phyloP scores from a whole-genome alignment of 306 rosid genomes.

The Oxytropis ochrocephala region DNA sequence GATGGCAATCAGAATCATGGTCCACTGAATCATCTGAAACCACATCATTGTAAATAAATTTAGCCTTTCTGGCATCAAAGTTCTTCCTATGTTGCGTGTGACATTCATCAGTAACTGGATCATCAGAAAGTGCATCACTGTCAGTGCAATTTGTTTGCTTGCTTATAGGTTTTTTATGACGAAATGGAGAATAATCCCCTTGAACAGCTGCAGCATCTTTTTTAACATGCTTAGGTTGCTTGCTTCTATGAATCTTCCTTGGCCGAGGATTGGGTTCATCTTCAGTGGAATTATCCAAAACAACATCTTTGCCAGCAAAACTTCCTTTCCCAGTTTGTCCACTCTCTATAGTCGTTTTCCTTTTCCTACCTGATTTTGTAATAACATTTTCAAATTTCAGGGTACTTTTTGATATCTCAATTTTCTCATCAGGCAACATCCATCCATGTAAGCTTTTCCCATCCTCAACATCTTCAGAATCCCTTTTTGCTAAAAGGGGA shows the following conservation, averaged over 20 bases:
- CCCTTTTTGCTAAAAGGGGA: constrained; percentile 65
- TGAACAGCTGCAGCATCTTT: constrained; percentile 35
- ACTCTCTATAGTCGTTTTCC: constrained; percentile 47
- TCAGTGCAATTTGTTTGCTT: constrained; percentile 18
- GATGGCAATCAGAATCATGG: constrained; percentile 39
- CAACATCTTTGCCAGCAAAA: constrained; percentile 26
- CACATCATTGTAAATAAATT: constrained; percentile 23
- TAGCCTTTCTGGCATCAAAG: constrained; percentile 6
- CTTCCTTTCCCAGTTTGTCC: constrained; percentile 47
- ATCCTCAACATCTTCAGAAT: constrained; percentile 49
- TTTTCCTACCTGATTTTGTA: constrained; percentile 62
- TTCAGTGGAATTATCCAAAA: constrained; percentile 34
- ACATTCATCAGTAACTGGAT: constrained; percentile 22
- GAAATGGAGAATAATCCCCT: constrained; percentile 24
- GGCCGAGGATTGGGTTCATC: constrained; percentile 23
- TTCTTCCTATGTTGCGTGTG: constrained; percentile 15
- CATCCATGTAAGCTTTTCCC: constrained; percentile 39
- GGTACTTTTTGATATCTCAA: constrained; percentile 41
- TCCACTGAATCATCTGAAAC: constrained; percentile 39
- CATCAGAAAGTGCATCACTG: constrained; percentile 37
- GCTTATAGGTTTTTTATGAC: constrained; percentile 15
- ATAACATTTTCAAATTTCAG: constrained; percentile 30
- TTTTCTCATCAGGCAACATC: constrained; percentile 46
- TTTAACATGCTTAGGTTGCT: constrained; percentile 39
- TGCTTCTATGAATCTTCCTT: constrained; percentile 35